Base-by-base conservation (phyloP, 2,329 filamentous ascomycete genomes). In the Venturia carpophila region DNA sequence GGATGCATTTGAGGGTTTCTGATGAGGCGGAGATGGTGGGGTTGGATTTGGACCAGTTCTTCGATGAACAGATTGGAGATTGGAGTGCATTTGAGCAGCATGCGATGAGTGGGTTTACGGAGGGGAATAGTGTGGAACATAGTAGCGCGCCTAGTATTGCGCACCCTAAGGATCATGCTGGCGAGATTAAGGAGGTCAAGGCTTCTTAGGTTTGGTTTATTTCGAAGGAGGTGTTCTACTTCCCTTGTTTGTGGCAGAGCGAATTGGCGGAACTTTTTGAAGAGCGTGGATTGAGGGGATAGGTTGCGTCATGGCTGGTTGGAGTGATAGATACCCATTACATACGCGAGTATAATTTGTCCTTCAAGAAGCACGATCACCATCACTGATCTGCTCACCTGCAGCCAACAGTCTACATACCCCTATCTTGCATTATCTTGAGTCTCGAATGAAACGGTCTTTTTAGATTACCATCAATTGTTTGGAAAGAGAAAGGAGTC, bases 21-120 rank as follows among this genome's bases (percentile, higher is more conserved):
- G 82, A 83, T 66, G 81, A 84, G 70, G 79, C 75, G 3, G 82
- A 84, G 72, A 81, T 82, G 74, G 76, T 80, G 63, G 83, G 83
- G 21, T 71, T 84, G 37, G 83, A 84, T 68, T 68, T 79, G 6
- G 79, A 83, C 47, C 80, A 84, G 70, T 84, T 85, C 72, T 76
- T 80, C 52, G 82, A 84, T 60, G 82, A 84, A 74, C 78, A 82
- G 73, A 83, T 85, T 70, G 80, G 80, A 17, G 80, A 82, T 66
- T 81, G 80, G 76, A 77, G 71, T 41, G 72, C 80, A 61, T 66
- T 73, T 27, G 71, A 75, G 66, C 67, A 69, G 67, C 30, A 64
- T 41, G 39, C 52, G 0, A 13, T 58, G 24, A 15, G 5, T n/a
- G 52, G 30, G 27, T 58, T 19, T n/a, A 58, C 52, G 1, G 52